These are phyloP conservation scores for Cryptococcus sp. DNA, from an alignment of 1,284 basidiomycete species.

Conservation along the genomic window DNA sequence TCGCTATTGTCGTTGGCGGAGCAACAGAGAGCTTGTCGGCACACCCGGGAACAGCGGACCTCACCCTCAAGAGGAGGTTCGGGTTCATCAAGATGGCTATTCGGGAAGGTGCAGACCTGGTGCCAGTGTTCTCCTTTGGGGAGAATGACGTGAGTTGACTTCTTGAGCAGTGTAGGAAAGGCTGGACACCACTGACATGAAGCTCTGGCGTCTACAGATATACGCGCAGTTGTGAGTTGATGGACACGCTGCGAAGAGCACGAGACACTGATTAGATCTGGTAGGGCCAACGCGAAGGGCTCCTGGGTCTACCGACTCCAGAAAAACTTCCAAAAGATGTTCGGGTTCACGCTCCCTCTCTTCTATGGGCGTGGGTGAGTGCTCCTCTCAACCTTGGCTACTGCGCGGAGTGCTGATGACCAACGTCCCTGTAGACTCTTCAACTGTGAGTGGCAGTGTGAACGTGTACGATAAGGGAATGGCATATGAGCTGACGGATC, in stretches of 20 bases:
- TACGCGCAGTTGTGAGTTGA: conserved; percentile 78
- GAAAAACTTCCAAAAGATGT: conserved; percentile 81
- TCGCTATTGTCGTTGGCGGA: conserved; percentile 95
- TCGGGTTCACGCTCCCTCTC: conserved; percentile 94
- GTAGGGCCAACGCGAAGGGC: conserved; percentile 75
- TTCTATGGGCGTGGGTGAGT: conserved; percentile 78
- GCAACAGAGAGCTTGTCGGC: conserved; percentile 92
- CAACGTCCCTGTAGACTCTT: conserved; percentile 55
- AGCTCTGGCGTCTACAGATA: conserved; percentile 57
- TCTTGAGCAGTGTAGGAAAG: neutral
- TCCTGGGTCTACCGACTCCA: conserved; percentile 83
- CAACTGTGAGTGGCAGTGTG: conserved; percentile 63
- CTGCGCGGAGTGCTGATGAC: conserved; percentile 1
- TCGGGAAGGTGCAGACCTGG: conserved; percentile 85
- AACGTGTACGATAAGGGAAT: neutral
- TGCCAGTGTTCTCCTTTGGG: conserved; percentile 94
- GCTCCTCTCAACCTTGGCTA: neutral
- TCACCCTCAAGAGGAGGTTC: conserved; percentile 77
- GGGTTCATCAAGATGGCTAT: conserved; percentile 98
- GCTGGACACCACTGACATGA: conserved; percentile 1
- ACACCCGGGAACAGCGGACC: conserved; percentile 82
- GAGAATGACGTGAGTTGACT: conserved; percentile 83
- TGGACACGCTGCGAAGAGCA: neutral
- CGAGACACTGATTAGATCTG: neutral
- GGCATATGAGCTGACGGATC: neutral